Base-by-base conservation (phyloP, 2,329 filamentous ascomycete genomes). In the Colletotrichum tropicale region DNA sequence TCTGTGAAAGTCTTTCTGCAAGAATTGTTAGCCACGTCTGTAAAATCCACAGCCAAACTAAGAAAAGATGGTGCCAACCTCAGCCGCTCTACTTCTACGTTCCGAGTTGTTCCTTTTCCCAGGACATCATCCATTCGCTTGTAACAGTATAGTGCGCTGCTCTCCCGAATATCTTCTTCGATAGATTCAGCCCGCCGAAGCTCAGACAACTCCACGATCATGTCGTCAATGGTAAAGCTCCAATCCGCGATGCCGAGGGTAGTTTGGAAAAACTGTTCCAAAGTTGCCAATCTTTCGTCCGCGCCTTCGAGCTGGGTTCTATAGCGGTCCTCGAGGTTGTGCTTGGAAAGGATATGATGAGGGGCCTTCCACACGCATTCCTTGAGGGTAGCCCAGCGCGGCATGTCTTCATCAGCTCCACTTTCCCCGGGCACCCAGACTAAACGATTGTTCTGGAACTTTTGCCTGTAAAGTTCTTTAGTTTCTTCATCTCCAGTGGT, bases 401-500 rank as follows among this genome's bases (percentile, higher is more conserved):
- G 56, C 26, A 18, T 1, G n/a, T 28, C 56, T 30, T 28, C 24
- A 28, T 34, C 56, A 24, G 1, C 43, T 52, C n/a, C 43, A n/a
- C 2, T 13, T n/a, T 32, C 26, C 4, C 30, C 56, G 5, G 56
- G 56, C 4, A 61, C 18, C 56, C 56, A 61, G 28, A 61, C 26
- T 1, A 52, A 52, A 21, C 43, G 43, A 52, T 21, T 52, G n/a
- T 52, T 52, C n/a, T 52, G 43, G 1, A 52, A 52, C 6, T 52
- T n/a, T 24, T 52, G 43, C 43, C 43, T 52, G 0, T 0, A 13
- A 21, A 0, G 43, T 52, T 52, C 0, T 13, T 52, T 52, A 52
- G 43, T 0, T 13, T 52, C n/a, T 52, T 52, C n/a, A 1, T 1
- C n/a, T 3, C 43, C 43, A 13, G n/a, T 0, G 6, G n/a, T 52